Evolutionary conservation across 768 basidiomycete species (phyloP), one percentile per base, ranked within the genome.

Genomic region (Ramaria sp.): DNA sequence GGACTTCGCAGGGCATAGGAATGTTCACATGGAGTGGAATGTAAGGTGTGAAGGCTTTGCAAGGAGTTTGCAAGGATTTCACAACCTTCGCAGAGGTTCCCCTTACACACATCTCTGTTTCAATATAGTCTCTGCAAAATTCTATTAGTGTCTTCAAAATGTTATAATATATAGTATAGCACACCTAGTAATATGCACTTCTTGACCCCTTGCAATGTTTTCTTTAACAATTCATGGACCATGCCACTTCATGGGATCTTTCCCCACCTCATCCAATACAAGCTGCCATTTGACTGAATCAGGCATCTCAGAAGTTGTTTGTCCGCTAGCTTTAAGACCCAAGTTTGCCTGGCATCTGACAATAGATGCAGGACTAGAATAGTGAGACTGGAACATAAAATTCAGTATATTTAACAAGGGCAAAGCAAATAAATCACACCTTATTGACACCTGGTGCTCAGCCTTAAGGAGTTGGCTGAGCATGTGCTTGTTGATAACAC

Each of bases 251-350:
- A n/a, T 41, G 12, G 39, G 39, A n/a, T 41, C 39, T 41, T 41
- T 41, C 7, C 3, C 39, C n/a, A 41, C 7, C 39, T 41, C 39
- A 41, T 41, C 39, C 12, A 69, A 46, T 17, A 73, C 63, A 13
- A 73, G 65, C 38, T 71, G 67, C 3, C 64, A 57, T 54, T 71
- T 73, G 3, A 63, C 62, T 1, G 51, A 58, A 17, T 70, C 67
- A 11, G 64, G 60, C 11, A 72, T 62, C 7, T 62, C 57, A 13
- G 45, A 54, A 1, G 69, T 73, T 12, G n/a, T 41, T n/a, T 7
- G 7, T n/a, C n/a, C 13, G n/a, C 39, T 13, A 9, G 39, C 7
- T 41, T 41, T 41, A 3, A 41, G n/a, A 2, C 39, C 39, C 39
- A 41, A 3, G 2, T 41, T 12, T 2, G 39, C 12, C 7, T 9